phyloP scores from a whole-genome alignment of 2,329 filamentous ascomycete species.

The Apiospora kogelbergensis region DNA sequence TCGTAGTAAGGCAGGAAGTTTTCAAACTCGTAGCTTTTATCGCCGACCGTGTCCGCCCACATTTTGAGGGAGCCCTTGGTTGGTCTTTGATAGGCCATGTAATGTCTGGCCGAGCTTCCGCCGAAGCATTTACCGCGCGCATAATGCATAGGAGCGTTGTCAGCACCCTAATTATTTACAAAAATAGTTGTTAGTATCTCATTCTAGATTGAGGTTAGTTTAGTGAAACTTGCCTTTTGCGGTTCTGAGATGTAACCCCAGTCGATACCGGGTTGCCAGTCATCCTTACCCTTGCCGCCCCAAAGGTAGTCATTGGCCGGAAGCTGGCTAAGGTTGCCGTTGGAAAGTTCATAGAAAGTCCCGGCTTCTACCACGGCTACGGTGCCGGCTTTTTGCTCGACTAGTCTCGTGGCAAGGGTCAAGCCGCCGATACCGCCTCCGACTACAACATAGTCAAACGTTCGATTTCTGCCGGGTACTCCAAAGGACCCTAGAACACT shows the following conservation, averaged over 20 bases:
- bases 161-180: slow-evolving; percentile 10
- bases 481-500: not conserved
- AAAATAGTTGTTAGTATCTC: too few relatives aligned
- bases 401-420: slow-evolving; percentile 30
- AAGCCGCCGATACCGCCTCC: slow-evolving; percentile 33
- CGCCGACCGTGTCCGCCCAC: slow-evolving; percentile 23
- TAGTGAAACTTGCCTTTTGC: slow-evolving; percentile 13
- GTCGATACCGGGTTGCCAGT: slow-evolving; percentile 18
- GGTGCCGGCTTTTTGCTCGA: slow-evolving; percentile 13
- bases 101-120: slow-evolving; percentile 30
- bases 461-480: too few relatives aligned
- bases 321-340: slow-evolving; percentile 6
- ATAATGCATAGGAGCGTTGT: slow-evolving; percentile 22
- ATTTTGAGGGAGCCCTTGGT: slow-evolving; percentile 24
- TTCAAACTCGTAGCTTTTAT: slow-evolving; percentile 23
- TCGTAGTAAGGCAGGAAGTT: slow-evolving; percentile 24
- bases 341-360: slow-evolving; percentile 31
- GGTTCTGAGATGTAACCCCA: slow-evolving; percentile 25
- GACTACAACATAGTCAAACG: slow-evolving; percentile 9
- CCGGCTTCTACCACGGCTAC: slow-evolving; percentile 42
- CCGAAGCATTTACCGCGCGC: slow-evolving; percentile 30
- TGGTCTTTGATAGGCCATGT: slow-evolving; percentile 30
- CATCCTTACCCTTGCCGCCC: slow-evolving; percentile 7
- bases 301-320: slow-evolving; percentile 19
- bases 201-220: too few relatives aligned